Evolutionary conservation across 345 rosid species (phyloP).

Genomic region (Salix caprea): DNA sequence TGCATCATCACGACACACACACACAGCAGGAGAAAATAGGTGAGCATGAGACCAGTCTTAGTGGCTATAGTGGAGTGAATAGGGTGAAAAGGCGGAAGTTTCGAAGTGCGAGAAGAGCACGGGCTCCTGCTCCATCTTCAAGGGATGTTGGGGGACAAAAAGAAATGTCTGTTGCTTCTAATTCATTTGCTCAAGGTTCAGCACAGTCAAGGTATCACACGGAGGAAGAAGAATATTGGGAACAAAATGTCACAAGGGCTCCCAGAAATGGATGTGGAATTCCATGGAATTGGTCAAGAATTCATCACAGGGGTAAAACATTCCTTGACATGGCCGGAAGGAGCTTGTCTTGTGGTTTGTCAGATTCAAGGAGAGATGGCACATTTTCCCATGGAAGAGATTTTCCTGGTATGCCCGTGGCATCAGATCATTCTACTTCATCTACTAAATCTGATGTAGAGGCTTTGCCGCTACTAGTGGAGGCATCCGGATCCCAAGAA

Average conservation of each 20-base stretch:
- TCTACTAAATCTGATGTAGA: constrained; percentile 48
- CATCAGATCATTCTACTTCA: constrained; percentile 55
- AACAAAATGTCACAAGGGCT: constrained; percentile 48
- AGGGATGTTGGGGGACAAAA: constrained; percentile 51
- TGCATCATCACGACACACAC: constrained; percentile 34
- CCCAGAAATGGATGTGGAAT: constrained; percentile 92
- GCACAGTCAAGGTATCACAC: constrained; percentile 26
- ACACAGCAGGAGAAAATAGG: constrained; percentile 28
- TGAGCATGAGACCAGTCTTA: constrained; percentile 32
- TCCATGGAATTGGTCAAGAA: constrained; percentile 97
- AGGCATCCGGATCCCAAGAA: constrained; percentile 56
- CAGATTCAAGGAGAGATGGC: constrained; percentile 64
- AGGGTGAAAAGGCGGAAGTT: constrained; percentile 60
- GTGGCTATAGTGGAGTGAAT: constrained; percentile 39
- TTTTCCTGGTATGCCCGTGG: constrained; percentile 52
- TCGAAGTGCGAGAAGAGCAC: constrained; percentile 54
- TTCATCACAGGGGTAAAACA: constrained; percentile 76
- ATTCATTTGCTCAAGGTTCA: constrained; percentile 51
- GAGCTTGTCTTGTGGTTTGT: constrained; percentile 88
- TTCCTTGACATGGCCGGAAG: constrained; percentile 90
- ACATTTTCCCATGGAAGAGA: constrained; percentile 49
- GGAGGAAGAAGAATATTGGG: constrained; percentile 47
- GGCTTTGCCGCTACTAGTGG: constrained; percentile 67
- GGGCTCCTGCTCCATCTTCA: constrained; percentile 28
- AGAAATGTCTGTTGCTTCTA: constrained; percentile 85